Conservation (phyloP, 164 flowering plant species). For the Warburgia ugandensis region DNA sequence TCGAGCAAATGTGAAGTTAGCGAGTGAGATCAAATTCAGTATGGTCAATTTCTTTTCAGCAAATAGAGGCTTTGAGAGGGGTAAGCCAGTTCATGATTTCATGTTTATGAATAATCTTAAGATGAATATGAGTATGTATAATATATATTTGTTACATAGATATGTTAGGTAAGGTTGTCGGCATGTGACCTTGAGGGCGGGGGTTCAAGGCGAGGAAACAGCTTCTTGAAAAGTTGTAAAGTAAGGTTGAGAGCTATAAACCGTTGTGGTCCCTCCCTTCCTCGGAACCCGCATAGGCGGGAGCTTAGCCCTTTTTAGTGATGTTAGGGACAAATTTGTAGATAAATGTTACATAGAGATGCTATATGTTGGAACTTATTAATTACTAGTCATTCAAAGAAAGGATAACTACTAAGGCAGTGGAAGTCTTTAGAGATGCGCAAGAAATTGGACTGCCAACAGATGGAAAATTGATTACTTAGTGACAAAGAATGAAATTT, state of each 20-base stretch:
- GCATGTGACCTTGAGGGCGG: too few relatives aligned
- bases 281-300: too few relatives aligned
- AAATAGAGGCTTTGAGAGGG: conserved; percentile 11
- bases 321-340: conserved; percentile 11
- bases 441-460: conserved; percentile 9
- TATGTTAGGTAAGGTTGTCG: too few relatives aligned
- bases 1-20: conserved; percentile 11
- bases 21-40: conserved; percentile 15
- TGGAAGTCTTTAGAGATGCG: conserved; percentile 14
- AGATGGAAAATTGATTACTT: conserved; percentile 5
- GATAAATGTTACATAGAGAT: conserved; percentile 15
- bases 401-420: conserved; percentile 14
- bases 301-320: too few relatives aligned
- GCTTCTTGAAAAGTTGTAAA: too few relatives aligned
- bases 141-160: conserved; percentile 19
- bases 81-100: conserved; percentile 8
- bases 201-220: too few relatives aligned
- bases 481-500: conserved; percentile 6
- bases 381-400: conserved; percentile 14
- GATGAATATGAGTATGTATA: conserved; percentile 10
- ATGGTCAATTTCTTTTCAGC: conserved; percentile 17
- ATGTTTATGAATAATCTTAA: conserved; percentile 8
- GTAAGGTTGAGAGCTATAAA: too few relatives aligned
- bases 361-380: conserved; percentile 21
- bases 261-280: too few relatives aligned